Conservation (phyloP, 768 basidiomycete genomes). For the Hygrocybe punicea region DNA sequence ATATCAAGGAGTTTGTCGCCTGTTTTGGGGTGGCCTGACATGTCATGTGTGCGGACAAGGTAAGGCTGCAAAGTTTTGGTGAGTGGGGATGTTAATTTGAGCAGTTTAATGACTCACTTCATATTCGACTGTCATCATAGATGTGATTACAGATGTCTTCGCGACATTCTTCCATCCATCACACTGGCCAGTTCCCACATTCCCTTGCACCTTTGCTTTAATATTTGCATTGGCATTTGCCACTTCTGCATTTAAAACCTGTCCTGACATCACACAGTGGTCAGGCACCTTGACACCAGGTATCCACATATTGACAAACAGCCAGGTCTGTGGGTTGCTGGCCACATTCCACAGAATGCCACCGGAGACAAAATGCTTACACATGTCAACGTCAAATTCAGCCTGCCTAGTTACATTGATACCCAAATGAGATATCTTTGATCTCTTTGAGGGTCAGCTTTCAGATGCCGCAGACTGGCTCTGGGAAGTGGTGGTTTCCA, state of each 20-base stretch:
- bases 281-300: slow-evolving; percentile 24
- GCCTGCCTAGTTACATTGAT: background rate
- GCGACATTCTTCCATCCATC: slow-evolving; percentile 33
- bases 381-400: slow-evolving; percentile 6
- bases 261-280: slow-evolving; percentile 19
- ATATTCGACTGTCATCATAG: slow-evolving; percentile 24
- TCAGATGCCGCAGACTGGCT: no score
- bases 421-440: no score
- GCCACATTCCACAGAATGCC: slow-evolving; percentile 18
- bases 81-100: background rate
- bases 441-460: no score
- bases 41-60: slow-evolving; percentile 18
- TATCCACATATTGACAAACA: slow-evolving; percentile 30
- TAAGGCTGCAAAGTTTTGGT: slow-evolving; percentile 5
- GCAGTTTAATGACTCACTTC: slow-evolving; percentile 18
- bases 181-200: slow-evolving; percentile 26
- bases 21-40: slow-evolving; percentile 23
- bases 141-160: slow-evolving; percentile 22
- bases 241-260: slow-evolving; percentile 20
- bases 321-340: slow-evolving; percentile 33
- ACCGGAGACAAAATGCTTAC: slow-evolving; percentile 15
- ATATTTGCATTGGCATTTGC: slow-evolving; percentile 5
- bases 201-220: slow-evolving; percentile 9
- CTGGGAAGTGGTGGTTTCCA: no score
- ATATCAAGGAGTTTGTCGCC: slow-evolving; percentile 21